These are phyloP conservation scores for Solanum hybrid DNA, from an alignment of 305 asterid species.

Conservation along the genomic window DNA sequence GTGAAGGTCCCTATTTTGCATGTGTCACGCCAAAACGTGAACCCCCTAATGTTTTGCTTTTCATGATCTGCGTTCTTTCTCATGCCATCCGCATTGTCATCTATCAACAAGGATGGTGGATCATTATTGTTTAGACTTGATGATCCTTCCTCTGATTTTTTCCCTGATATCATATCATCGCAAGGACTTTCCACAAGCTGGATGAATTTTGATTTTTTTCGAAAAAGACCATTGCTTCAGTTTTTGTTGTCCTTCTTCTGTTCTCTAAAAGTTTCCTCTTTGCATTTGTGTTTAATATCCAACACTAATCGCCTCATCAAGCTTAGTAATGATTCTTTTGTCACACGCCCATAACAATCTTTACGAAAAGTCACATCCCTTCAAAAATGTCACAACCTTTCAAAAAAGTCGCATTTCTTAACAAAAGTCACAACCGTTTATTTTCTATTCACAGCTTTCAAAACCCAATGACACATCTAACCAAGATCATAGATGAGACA, in stretches of 20 bases:
- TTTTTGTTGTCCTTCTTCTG: slow-evolving; percentile 3
- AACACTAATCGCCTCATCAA: too few species aligned
- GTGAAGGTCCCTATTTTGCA: slow-evolving; percentile 13
- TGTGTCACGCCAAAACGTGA: slow-evolving; percentile 23
- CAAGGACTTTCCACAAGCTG: background rate
- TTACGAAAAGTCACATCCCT: background rate
- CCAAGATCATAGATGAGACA: background rate
- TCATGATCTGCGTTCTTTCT: background rate
- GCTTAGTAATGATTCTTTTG: too few species aligned
- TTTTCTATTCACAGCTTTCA: too few species aligned
- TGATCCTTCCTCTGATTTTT: too few species aligned
- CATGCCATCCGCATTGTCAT: background rate
- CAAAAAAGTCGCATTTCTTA: too few species aligned
- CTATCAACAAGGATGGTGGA: background rate
- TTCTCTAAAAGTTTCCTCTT: background rate
- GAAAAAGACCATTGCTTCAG: background rate
- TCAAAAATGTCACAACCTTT: too few species aligned
- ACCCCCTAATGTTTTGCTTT: background rate
- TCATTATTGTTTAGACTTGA: background rate
- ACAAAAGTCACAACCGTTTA: background rate
- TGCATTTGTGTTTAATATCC: slow-evolving; percentile 5
- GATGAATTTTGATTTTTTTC: too few species aligned
- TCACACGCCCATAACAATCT: too few species aligned
- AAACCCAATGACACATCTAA: background rate
- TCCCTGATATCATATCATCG: background rate